Base-by-base conservation (phyloP, 441 rosid species). In the Bruguiera hainesii region DNA sequence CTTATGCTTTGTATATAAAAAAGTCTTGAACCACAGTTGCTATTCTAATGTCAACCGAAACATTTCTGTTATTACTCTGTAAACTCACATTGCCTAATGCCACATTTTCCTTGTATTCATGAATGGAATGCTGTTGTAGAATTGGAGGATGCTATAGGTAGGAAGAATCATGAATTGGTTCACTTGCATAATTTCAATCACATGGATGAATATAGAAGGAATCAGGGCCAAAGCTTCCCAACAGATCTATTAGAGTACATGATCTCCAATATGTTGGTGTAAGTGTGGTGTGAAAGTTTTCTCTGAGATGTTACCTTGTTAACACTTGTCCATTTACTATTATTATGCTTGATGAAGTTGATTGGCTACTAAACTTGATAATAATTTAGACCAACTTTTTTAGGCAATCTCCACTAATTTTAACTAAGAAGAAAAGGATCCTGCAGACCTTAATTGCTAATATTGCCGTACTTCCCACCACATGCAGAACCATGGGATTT, bases 101-200 rank as follows among this genome's bases (percentile, higher is more conserved):
- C 37, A 65, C 69, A 51, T 59, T 78, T 66, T 68, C 68, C 81
- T 82, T 82, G 80, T 72, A 78, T 56, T 78, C 76, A 74, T 89
- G 94, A 91, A 91, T 97, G 90, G 89, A 85, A 87, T 85, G 90
- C 93, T 70, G 94, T 94, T 51, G 99, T 88, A 81, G 97, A 94
- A 79, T 67, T 94, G 86, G 86, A 85, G 87, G 94, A 87, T 69
- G 80, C 80, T 53, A 84, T 91, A 78, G 78, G 93, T 26, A 80
- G 78, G 82, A 91, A 84, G 84, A 83, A 91, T 77, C 97, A 81
- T 73, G 82, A 88, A 83, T 73, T 94, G 82, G 90, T 94, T 68
- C 88, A 80, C 84, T 71, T 91, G 75, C 87, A 88, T 51, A 67
- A 86, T 77, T 53, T 77, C n/a, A 94, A 94, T 76, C 85, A 89